Base-by-base conservation (phyloP, 495 filamentous ascomycete genomes). In the Hyaloscypha finlandica region DNA sequence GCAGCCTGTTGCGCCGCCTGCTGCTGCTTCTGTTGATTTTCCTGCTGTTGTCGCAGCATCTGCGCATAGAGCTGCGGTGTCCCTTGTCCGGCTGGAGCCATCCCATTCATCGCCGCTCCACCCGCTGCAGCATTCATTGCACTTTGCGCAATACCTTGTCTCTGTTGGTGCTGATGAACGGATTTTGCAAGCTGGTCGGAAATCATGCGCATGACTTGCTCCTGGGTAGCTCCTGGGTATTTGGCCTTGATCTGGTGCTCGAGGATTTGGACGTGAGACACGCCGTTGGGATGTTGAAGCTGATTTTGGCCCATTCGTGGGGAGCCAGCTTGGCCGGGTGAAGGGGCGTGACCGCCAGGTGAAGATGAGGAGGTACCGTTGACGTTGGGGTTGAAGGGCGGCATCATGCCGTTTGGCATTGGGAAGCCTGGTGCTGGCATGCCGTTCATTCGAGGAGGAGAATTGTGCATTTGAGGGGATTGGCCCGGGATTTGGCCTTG, bases 21-120 rank as follows among this genome's bases (percentile, higher is more conserved):
- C 30, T 37, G 35, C 33, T 65, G 56, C 32, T 52, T 12, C 25
- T 51, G 62, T 32, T 73, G 69, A 25, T 52, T 58, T 32, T 74
- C 79, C 64, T 93, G 90, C 65, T 91, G 89, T 32, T 87, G 86
- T 56, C 90, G 83, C 73, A 92, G 85, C 71, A 91, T 86, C 52
- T 89, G 88, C 22, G 90, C 90, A 73, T 90, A 93, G 29, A 90
- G 84, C 65, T 92, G 89, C 8, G 88, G 88, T 58, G 79, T 77
- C 9, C 76, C 76, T 60, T 80, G 78, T 19, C 75, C 80, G 76
- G 52, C 71, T 67, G 48, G 73, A 76, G 61, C 81, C 75, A 60
- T 80, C 77, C 79, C 73, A 61, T 78, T 76, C 53, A 56, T 56
- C 53, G 53, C 57, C n/a, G 55, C 63, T 11, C 63, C 68, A 54